Evolutionary conservation across 2,329 filamentous ascomycete genomes (phyloP), one percentile per base, ranked within the genome.

Genomic region (Alternaria panax): DNA sequence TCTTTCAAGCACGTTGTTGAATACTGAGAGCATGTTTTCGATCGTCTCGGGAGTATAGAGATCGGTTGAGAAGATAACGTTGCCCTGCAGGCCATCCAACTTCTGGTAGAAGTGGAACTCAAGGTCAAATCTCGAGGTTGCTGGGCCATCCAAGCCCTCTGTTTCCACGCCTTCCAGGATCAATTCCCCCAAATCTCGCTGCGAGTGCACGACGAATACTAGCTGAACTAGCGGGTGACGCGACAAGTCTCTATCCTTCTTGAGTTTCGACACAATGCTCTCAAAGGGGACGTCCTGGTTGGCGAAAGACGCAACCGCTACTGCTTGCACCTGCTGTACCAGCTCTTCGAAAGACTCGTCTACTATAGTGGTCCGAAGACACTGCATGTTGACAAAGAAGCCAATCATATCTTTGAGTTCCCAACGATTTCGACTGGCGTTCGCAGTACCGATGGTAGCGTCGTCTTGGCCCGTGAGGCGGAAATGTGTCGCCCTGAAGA

Each of bases 301-400:
- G 1, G 54, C 54, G n/a, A 38, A 22, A 1, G 54, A 57, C 5
- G 46, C 38, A 9, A 51, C 24, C 5, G 9, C 18, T 5, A 16
- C 16, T 4, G 5, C 8, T 3, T 45, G 9, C 6, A 57, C 54
- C 7, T 57, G 54, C 4, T 45, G 20, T 1, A 63, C 61, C 1
- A 63, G 51, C 9, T 50, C 22, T 24, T 55, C 24, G 32, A 63
- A 63, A 3, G 48, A 24, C n/a, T 53, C 46, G 3, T 61, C 40
- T 2, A 2, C 22, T 20, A 63, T 22, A 3, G 18, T 58, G 3
- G 18, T 61, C 12, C 58, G 53, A 25, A 63, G 28, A n/a, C 60
- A 63, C 9, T 63, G 60, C 12, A 60, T 38, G 24, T 63, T 63
- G 18, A 63, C 53, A 55, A 63, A 63, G 54, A 61, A 63, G 7